Evolutionary conservation across 1,284 basidiomycete genomes (phyloP), one percentile per base, ranked within the genome.

Genomic region (Ceraceosorus bombacis): DNA sequence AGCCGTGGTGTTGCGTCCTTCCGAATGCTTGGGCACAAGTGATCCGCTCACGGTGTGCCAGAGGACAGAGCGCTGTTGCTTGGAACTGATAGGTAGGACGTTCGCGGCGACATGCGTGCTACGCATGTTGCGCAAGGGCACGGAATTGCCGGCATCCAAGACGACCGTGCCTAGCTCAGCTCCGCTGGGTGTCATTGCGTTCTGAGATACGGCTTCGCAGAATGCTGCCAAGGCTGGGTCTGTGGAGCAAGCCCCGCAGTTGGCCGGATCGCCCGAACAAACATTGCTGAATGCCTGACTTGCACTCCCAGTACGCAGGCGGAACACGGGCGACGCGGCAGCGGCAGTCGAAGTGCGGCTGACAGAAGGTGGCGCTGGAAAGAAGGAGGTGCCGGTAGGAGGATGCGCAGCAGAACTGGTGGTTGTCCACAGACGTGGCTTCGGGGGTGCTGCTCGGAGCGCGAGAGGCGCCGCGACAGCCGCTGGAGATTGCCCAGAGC

Each of bases 161-260:
- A 53, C 40, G 15, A 39, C 46, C 13, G 56, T 12, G 13, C 37
- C 52, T 39, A 5, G 15, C 5, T 57, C 55, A 12, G 46, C 12
- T 48, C 46, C 46, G 46, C 46, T 48, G 12, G 46, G 46, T 48
- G 12, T 48, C 17, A 8, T 39, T 6, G 12, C 50, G 27, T 57
- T 13, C 40, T 43, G 54, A 7, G 43, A 15, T 38, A 61, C 59
- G 13, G 59, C 59, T 53, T 57, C 56, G 36, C 59, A 61, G 49
- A 61, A 61, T 36, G 59, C 59, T 13, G 59, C 59, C 37, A 61
- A 39, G 51, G 49, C 54, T 13, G 59, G 59, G 51, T 61, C 59
- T 8, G 59, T 60, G 6, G 27, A 15, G 54, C 59, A 61, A 9
- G 59, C 59, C 10, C 17, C 43, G 46, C 59, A 61, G 12, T 61